These are phyloP conservation scores for Aspergillus tubingensis DNA, from an alignment of 2,329 filamentous ascomycete species.

Conservation along the genomic window DNA sequence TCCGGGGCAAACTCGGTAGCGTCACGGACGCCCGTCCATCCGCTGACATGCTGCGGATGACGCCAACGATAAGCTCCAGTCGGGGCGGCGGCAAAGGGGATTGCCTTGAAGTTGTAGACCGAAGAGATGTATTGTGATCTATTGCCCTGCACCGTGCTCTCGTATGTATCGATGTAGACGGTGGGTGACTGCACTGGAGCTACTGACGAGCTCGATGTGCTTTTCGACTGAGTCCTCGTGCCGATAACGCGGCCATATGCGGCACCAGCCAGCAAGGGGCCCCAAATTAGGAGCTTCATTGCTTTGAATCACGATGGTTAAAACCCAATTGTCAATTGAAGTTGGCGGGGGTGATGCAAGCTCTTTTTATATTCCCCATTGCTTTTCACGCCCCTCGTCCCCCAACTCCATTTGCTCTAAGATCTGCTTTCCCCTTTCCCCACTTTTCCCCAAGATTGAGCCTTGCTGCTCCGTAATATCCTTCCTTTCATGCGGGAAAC, in stretches of 20 bases:
- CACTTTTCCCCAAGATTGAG: not conserved
- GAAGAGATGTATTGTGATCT: constrained; percentile 24
- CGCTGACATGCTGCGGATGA: not conserved
- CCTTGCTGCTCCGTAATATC: not conserved
- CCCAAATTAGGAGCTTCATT: not conserved
- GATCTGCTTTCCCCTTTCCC: not conserved
- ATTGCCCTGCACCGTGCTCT: constrained; percentile 25
- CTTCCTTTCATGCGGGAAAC: not conserved
- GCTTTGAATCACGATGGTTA: not conserved
- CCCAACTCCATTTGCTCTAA: not conserved
- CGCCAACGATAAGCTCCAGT: constrained; percentile 12
- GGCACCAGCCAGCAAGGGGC: not conserved
- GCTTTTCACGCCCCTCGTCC: not conserved
- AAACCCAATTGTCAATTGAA: not conserved
- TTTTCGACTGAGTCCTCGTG: not conserved
- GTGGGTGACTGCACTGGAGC: not conserved
- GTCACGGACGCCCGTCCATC: constrained; percentile 16
- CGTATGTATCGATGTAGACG: constrained; percentile 10
- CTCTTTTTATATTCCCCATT: no score
- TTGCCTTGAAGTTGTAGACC: constrained; percentile 24
- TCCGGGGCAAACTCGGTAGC: constrained; percentile 22
- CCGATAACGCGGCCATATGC: not conserved
- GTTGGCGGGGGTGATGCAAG: no score
- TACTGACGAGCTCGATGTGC: not conserved
- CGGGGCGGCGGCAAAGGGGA: constrained; percentile 21